Percentiles rank a stretch among this genome's conserved stretches.
phyloP scores from a whole-genome alignment of 805 yeast genomes.

The Suhomyces pyralidae region DNA sequence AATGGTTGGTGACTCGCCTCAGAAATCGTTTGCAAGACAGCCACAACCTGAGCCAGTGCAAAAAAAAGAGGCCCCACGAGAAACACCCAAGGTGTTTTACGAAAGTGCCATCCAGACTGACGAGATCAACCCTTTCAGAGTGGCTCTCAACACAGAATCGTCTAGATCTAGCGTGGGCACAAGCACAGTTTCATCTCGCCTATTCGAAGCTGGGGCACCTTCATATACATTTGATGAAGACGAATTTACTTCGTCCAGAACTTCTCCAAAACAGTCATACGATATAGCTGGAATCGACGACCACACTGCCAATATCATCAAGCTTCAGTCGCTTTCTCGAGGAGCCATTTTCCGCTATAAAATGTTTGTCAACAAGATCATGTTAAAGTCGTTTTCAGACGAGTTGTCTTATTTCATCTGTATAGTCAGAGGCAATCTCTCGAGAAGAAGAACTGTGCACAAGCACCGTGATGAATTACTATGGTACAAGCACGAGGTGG shows the following conservation, averaged over 20 bases:
- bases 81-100: slow-evolving; percentile 4
- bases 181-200: slow-evolving; percentile 2
- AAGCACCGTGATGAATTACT: slow-evolving; percentile 34
- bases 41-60: background rate
- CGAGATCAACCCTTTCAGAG: slow-evolving; percentile 7
- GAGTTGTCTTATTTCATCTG: slow-evolving; percentile 51
- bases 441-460: slow-evolving; percentile 29
- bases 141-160: background rate
- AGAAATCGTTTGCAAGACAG: background rate
- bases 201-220: background rate
- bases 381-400: slow-evolving; percentile 55
- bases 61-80: background rate
- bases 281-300: background rate
- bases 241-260: background rate
- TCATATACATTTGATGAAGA: slow-evolving; percentile 2
- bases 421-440: slow-evolving; percentile 46
- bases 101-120: slow-evolving; percentile 8
- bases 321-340: slow-evolving; percentile 65
- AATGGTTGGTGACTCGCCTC: slow-evolving; percentile 10
- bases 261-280: background rate
- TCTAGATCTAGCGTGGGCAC: slow-evolving; percentile 2
- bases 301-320: slow-evolving; percentile 31
- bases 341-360: slow-evolving; percentile 66
- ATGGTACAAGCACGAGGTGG: slow-evolving; percentile 27
- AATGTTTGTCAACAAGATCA: slow-evolving; percentile 59